These are phyloP conservation scores for Cladosporium sphaerospermum DNA, from an alignment of 2,329 filamentous ascomycete genomes.

Conservation along the genomic window DNA sequence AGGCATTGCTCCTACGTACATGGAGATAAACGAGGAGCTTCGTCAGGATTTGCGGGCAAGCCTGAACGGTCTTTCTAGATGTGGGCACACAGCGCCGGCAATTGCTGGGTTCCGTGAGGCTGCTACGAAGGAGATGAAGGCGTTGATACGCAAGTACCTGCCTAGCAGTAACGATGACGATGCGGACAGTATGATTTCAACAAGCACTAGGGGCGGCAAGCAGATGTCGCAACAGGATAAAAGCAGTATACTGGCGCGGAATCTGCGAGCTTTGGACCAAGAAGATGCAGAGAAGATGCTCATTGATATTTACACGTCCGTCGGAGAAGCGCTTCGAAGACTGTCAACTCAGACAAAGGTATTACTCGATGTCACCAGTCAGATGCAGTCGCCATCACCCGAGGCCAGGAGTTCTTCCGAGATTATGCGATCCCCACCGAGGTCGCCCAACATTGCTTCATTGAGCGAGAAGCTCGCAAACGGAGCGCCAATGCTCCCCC, in stretches of 20 bases:
- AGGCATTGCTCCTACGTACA: conserved; percentile 63
- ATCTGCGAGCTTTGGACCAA: conserved; percentile 74
- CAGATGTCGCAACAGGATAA: conserved; percentile 78
- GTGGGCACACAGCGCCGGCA: conserved; percentile 72
- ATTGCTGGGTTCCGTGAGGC: conserved; percentile 79
- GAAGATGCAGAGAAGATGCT: conserved; percentile 81
- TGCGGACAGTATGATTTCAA: conserved; percentile 78
- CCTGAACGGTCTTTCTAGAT: conserved; percentile 72
- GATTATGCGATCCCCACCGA: conserved; percentile 35
- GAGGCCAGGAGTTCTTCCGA: conserved; percentile 29
- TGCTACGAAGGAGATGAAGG: conserved; percentile 78
- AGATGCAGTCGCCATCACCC: conserved; percentile 45
- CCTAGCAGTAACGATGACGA: conserved; percentile 94
- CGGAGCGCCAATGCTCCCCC: conserved; percentile 14
- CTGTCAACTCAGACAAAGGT: conserved; percentile 89
- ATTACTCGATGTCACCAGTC: conserved; percentile 86
- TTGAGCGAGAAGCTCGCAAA: conserved; percentile 37
- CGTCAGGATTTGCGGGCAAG: conserved; percentile 64
- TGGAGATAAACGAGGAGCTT: conserved; percentile 64
- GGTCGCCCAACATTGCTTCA: conserved; percentile 40
- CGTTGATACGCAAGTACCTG: conserved; percentile 73
- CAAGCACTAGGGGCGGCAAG: conserved; percentile 66
- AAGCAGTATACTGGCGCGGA: conserved; percentile 78
- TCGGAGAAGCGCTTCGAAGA: conserved; percentile 79
- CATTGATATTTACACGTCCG: conserved; percentile 73